Evolutionary conservation across 495 filamentous ascomycete species (phyloP).

Genomic region (Talaromyces liani): DNA sequence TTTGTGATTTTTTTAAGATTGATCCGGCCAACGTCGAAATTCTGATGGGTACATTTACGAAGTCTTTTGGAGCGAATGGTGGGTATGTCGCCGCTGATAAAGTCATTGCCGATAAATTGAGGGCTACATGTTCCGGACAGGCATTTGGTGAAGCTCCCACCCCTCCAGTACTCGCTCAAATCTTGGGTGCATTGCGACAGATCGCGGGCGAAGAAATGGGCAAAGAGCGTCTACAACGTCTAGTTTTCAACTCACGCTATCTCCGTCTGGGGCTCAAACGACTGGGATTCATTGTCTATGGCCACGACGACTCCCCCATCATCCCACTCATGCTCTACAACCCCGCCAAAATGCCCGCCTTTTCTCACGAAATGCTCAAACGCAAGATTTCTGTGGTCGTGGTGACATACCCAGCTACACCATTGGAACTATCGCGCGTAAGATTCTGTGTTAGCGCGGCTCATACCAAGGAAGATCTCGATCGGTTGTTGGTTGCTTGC

Average conservation of each 20-base stretch:
- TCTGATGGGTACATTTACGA: conserved; percentile 89
- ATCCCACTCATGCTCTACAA: conserved; percentile 83
- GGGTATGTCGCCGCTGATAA: conserved; percentile 81
- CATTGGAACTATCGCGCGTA: conserved; percentile 76
- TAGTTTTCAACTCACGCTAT: conserved; percentile 90
- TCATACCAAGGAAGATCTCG: conserved; percentile 88
- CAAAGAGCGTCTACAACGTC: conserved; percentile 77
- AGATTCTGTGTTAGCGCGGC: conserved; percentile 83
- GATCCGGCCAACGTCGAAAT: conserved; percentile 79
- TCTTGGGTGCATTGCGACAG: conserved; percentile 65
- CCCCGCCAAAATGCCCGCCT: conserved; percentile 85
- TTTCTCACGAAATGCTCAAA: conserved; percentile 86
- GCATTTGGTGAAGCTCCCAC: conserved; percentile 74
- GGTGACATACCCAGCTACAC: conserved; percentile 86
- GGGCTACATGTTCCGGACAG: conserved; percentile 66
- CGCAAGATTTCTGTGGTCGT: conserved; percentile 92
- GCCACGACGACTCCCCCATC: conserved; percentile 88
- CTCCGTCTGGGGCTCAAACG: conserved; percentile 83
- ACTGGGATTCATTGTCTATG: conserved; percentile 81
- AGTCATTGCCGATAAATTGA: conserved; percentile 74
- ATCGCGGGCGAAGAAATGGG: conserved; percentile 72
- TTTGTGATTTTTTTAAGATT: conserved; percentile 84
- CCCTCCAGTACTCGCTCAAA: conserved; percentile 75
- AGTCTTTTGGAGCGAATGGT: conserved; percentile 89
- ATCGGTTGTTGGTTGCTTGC: conserved; percentile 72